Percentiles rank a stretch among this genome's conserved stretches.
phyloP scores from a whole-genome alignment of 768 basidiomycete genomes.

The Gymnopilus dilepis region DNA sequence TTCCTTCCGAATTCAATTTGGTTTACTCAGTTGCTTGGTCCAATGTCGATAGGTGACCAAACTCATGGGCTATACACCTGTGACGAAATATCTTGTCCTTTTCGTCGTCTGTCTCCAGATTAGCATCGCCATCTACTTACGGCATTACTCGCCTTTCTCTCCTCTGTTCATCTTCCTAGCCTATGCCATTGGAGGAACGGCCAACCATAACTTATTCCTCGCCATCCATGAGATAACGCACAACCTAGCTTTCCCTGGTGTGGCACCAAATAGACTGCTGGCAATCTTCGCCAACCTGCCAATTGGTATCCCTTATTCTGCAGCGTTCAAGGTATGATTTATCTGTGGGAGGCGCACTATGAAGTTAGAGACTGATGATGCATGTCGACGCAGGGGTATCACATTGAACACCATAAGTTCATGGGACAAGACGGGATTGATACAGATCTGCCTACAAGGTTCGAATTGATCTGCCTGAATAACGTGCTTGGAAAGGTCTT shows the following conservation, averaged over 20 bases:
- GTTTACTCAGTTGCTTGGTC: not conserved
- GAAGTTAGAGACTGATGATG: not conserved
- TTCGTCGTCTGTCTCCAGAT: slow-evolving; percentile 83
- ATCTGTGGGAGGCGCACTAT: not conserved
- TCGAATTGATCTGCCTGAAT: slow-evolving; percentile 87
- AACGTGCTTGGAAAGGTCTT: slow-evolving; percentile 98
- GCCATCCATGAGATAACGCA: slow-evolving; percentile 99
- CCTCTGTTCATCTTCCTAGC: slow-evolving; percentile 75
- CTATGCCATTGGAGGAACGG: slow-evolving; percentile 90
- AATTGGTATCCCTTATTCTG: slow-evolving; percentile 93
- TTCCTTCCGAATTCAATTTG: not conserved
- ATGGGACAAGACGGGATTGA: slow-evolving; percentile 96
- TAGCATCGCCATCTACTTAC: slow-evolving; percentile 62
- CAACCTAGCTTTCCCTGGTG: slow-evolving; percentile 88
- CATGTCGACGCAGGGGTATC: slow-evolving; percentile 66
- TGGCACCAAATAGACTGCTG: slow-evolving; percentile 82
- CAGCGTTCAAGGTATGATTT: slow-evolving; percentile 84
- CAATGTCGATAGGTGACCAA: slow-evolving; percentile 74
- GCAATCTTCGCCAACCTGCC: slow-evolving; percentile 93
- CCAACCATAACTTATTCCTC: slow-evolving; percentile 97
- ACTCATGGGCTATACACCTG: slow-evolving; percentile 94
- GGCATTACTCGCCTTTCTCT: slow-evolving; percentile 71
- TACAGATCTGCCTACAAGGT: slow-evolving; percentile 87
- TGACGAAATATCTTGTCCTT: slow-evolving; percentile 91
- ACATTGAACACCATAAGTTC: slow-evolving; percentile 96